Evolutionary conservation across 2,329 filamentous ascomycete genomes (phyloP).

Genomic region (Davidsoniella virescens): DNA sequence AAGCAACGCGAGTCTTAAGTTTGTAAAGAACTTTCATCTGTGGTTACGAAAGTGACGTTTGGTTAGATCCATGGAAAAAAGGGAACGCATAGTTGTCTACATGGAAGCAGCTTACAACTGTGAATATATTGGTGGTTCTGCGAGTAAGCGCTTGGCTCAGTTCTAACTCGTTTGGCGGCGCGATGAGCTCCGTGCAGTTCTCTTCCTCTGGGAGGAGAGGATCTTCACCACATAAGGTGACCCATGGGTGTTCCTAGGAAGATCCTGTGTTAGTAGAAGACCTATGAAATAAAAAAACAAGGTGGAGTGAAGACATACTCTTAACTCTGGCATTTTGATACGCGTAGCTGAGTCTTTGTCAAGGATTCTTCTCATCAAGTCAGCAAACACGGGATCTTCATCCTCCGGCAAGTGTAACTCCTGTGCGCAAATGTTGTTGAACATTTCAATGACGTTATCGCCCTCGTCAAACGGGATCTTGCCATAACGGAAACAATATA

Average conservation of each 20-base stretch:
- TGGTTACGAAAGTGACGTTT: neutral
- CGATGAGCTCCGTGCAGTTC: slow-evolving; percentile 68
- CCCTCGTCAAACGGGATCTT: slow-evolving; percentile 69
- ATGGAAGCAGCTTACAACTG: slow-evolving; percentile 44
- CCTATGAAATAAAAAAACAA: neutral
- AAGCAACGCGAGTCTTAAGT: slow-evolving; percentile 59
- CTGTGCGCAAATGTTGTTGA: slow-evolving; percentile 70
- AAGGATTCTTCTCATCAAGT: slow-evolving; percentile 58
- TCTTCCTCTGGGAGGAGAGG: slow-evolving; percentile 65
- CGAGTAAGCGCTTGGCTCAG: slow-evolving; percentile 79
- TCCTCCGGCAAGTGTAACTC: slow-evolving; percentile 44
- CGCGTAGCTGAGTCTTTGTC: slow-evolving; percentile 74
- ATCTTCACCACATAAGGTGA: slow-evolving; percentile 66
- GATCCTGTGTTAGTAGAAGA: neutral
- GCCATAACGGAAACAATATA: slow-evolving; percentile 86
- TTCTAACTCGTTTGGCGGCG: slow-evolving; percentile 77
- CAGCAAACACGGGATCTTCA: slow-evolving; percentile 50
- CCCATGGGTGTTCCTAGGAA: slow-evolving; percentile 73
- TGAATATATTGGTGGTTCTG: slow-evolving; percentile 74
- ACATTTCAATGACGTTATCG: slow-evolving; percentile 62
- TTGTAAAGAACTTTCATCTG: slow-evolving; percentile 81
- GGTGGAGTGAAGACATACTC: slow-evolving; percentile 34
- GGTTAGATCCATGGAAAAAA: neutral
- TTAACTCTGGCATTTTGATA: slow-evolving; percentile 66
- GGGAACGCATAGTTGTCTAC: neutral